These are phyloP conservation scores for Fomes fomentarius DNA, from an alignment of 1,284 basidiomycete species.

Conservation along the genomic window DNA sequence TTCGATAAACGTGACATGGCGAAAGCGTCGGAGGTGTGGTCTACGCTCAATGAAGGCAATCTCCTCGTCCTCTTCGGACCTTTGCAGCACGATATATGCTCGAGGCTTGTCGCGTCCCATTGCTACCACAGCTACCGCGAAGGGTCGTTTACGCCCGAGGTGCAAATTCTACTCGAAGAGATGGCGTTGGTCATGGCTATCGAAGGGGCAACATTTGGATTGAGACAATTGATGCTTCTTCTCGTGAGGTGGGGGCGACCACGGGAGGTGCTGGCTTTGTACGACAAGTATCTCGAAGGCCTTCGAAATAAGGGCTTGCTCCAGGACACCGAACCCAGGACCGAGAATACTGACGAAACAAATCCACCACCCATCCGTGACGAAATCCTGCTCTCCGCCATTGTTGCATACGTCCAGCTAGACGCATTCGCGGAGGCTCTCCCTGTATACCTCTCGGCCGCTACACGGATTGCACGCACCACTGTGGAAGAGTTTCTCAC, in stretches of 20 bases:
- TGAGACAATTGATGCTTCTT: slow-evolving; percentile 53
- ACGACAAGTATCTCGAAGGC: slow-evolving; percentile 40
- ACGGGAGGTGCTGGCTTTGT: slow-evolving; percentile 48
- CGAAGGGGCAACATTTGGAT: slow-evolving; percentile 46
- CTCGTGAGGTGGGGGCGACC: slow-evolving; percentile 47
- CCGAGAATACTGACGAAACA: too few species aligned
- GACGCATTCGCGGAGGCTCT: slow-evolving; percentile 58
- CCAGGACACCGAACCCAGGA: slow-evolving; percentile 4
- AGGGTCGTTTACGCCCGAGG: slow-evolving; percentile 30
- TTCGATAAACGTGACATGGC: slow-evolving; percentile 19
- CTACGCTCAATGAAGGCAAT: slow-evolving; percentile 43
- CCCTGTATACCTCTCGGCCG: slow-evolving; percentile 41
- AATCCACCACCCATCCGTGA: slow-evolving; percentile 21
- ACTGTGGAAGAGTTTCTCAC: slow-evolving; percentile 40
- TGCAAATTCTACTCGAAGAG: slow-evolving; percentile 41
- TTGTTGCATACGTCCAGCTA: slow-evolving; percentile 61
- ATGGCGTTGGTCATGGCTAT: slow-evolving; percentile 52
- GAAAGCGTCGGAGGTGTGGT: slow-evolving; percentile 44
- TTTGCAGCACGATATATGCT: slow-evolving; percentile 42
- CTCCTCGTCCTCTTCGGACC: slow-evolving; percentile 47
- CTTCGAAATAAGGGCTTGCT: slow-evolving; percentile 14
- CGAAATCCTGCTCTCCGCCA: slow-evolving; percentile 51
- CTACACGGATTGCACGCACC: slow-evolving; percentile 39
- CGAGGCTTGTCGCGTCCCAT: slow-evolving; percentile 40
- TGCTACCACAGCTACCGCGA: slow-evolving; percentile 17